These are phyloP conservation scores for Anaeromyces robustus DNA, from an alignment of 192 early-diverging fungal species.

Conservation along the genomic window DNA sequence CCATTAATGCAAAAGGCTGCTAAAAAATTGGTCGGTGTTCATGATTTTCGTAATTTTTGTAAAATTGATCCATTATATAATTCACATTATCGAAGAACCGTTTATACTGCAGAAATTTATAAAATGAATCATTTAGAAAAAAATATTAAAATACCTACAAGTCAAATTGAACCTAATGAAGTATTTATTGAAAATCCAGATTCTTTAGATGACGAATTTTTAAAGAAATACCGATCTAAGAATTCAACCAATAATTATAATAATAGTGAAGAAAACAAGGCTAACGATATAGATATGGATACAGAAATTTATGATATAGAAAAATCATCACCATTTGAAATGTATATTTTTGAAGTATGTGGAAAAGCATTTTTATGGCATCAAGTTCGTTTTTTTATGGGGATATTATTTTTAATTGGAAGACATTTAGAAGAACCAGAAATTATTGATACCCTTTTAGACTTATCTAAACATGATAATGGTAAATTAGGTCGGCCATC, in stretches of 20 bases:
- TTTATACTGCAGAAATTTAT: conserved; percentile 15
- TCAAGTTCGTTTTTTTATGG: conserved; percentile 94
- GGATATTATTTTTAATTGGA: conserved; percentile 72
- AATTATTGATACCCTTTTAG: conserved; percentile 51
- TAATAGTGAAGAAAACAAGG: background rate
- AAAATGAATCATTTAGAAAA: conserved; percentile 26
- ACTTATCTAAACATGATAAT: conserved; percentile 31
- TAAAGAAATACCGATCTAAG: background rate
- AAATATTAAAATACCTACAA: conserved; percentile 1
- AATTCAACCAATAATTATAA: too few relatives aligned
- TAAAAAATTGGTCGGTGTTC: conserved; percentile 50
- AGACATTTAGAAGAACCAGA: conserved; percentile 57
- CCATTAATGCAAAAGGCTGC: conserved; percentile 60
- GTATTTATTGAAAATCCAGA: conserved; percentile 4
- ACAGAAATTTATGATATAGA: conserved; percentile 9
- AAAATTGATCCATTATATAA: conserved; percentile 79
- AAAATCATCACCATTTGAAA: conserved; percentile 51
- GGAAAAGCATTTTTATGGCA: conserved; percentile 94
- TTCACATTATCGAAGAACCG: background rate
- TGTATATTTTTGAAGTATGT: conserved; percentile 18
- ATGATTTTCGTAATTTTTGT: conserved; percentile 94
- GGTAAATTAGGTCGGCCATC: conserved; percentile 47
- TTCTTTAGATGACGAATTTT: conserved; percentile 10
- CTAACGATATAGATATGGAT: too few relatives aligned
- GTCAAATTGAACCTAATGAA: background rate